phyloP scores from a whole-genome alignment of 2,329 filamentous ascomycete species.

The Paecilomyces fulvus region DNA sequence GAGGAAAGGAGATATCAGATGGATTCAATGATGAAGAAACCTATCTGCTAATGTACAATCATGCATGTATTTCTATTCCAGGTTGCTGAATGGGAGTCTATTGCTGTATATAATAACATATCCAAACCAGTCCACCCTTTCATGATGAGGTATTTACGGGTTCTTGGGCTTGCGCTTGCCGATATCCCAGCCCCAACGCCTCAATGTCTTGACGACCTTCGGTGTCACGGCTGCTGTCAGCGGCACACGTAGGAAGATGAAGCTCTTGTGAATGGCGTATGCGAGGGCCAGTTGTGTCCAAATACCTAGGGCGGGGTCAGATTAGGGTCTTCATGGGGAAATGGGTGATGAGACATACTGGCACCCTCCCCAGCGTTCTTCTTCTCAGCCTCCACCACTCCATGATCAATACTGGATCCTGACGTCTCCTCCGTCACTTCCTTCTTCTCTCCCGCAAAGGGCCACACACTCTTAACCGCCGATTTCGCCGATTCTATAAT shows the following conservation, averaged over 20 bases:
- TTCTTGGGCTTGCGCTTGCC: constrained; percentile 58
- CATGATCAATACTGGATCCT: constrained; percentile 26
- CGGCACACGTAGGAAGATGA: constrained; percentile 93
- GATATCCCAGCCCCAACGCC: constrained; percentile 90
- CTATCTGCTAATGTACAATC: background rate
- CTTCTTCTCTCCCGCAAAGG: constrained; percentile 32
- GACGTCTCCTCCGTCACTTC: constrained; percentile 14
- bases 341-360: constrained; percentile 54
- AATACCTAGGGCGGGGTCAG: constrained; percentile 40
- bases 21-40: background rate
- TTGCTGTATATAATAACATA: background rate
- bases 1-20: background rate
- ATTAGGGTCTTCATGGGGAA: constrained; percentile 7
- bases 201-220: constrained; percentile 82
- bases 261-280: constrained; percentile 95
- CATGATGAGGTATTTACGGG: background rate
- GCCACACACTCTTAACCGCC: constrained; percentile 31
- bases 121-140: background rate
- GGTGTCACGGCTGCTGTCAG: constrained; percentile 83
- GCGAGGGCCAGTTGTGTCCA: constrained; percentile 86
- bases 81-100: background rate
- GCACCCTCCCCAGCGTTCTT: constrained; percentile 55
- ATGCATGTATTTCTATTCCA: background rate
- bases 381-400: constrained; percentile 55
- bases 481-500: constrained; percentile 31